Evolutionary conservation across 2,329 filamentous ascomycete species (phyloP).

Genomic region (Verticillium nubilum): DNA sequence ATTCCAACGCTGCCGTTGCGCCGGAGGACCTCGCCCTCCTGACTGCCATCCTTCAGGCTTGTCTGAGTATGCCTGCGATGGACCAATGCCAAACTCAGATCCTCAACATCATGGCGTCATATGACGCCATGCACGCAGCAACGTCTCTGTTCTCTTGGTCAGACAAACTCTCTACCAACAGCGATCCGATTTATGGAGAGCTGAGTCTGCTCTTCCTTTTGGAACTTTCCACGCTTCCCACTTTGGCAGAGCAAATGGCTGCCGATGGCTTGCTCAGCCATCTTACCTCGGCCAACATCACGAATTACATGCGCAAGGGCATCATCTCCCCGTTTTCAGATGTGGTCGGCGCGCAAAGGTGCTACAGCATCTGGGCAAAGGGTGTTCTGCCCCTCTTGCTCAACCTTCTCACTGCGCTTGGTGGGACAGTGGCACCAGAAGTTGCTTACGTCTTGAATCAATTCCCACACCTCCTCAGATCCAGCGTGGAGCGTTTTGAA

Average conservation of each 20-base stretch:
- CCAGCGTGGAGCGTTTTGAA: conserved; percentile 69
- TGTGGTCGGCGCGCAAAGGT: conserved; percentile 59
- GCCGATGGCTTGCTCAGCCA: conserved; percentile 78
- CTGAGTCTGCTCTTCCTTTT: conserved; percentile 85
- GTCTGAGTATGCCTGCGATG: conserved; percentile 71
- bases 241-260: conserved; percentile 84
- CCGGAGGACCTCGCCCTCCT: conserved; percentile 83
- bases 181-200: conserved; percentile 89
- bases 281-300: conserved; percentile 72
- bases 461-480: conserved; percentile 72
- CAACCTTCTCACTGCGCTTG: conserved; percentile 79
- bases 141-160: conserved; percentile 91
- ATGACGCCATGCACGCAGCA: conserved; percentile 74
- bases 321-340: conserved; percentile 76
- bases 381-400: conserved; percentile 83
- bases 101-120: conserved; percentile 61
- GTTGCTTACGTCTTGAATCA: conserved; percentile 83
- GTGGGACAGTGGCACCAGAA: conserved; percentile 76
- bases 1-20: conserved; percentile 56
- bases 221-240: conserved; percentile 74
- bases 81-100: conserved; percentile 67
- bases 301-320: conserved; percentile 66
- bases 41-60: conserved; percentile 81
- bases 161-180: conserved; percentile 69
- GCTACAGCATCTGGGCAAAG: conserved; percentile 86